A percentile compares a stretch with the other conserved stretches of the same genome.
Evolutionary conservation across 345 rosid genomes (phyloP).

Genomic region (Dovyalis caffra): DNA sequence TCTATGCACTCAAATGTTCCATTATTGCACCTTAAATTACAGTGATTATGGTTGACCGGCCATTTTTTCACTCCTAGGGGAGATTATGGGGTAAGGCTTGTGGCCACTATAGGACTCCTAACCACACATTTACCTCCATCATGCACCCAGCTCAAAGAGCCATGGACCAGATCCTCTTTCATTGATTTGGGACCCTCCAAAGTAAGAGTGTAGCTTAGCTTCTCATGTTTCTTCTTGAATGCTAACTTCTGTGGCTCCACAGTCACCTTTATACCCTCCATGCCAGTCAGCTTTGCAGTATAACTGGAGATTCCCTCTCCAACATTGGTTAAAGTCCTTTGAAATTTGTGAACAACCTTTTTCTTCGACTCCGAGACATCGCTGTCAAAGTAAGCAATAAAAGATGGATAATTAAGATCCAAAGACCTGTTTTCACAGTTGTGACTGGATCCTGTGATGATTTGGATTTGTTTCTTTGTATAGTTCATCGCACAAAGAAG

Average conservation of each 20-base stretch:
- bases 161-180: constrained; percentile 41
- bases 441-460: constrained; percentile 39
- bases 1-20: not conserved
- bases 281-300: constrained; percentile 38
- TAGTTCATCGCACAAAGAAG: constrained; percentile 52
- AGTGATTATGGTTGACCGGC: not conserved
- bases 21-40: not conserved
- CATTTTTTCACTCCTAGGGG: not conserved
- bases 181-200: constrained; percentile 45
- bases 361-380: constrained; percentile 14
- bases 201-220: constrained; percentile 46
- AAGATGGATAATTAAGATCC: constrained; percentile 59
- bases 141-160: constrained; percentile 56
- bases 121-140: constrained; percentile 44
- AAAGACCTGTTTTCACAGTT: constrained; percentile 35
- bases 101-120: constrained; percentile 56
- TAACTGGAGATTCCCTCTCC: constrained; percentile 42
- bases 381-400: constrained; percentile 39
- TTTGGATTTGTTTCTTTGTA: constrained; percentile 32
- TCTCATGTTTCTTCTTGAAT: constrained; percentile 45
- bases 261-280: constrained; percentile 44
- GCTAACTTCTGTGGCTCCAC: constrained; percentile 55
- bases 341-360: constrained; percentile 27
- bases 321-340: constrained; percentile 50
- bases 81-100: constrained; percentile 28